These are phyloP conservation scores for Microascus cirrosus DNA, from an alignment of 2,329 filamentous ascomycete species.

Conservation along the genomic window DNA sequence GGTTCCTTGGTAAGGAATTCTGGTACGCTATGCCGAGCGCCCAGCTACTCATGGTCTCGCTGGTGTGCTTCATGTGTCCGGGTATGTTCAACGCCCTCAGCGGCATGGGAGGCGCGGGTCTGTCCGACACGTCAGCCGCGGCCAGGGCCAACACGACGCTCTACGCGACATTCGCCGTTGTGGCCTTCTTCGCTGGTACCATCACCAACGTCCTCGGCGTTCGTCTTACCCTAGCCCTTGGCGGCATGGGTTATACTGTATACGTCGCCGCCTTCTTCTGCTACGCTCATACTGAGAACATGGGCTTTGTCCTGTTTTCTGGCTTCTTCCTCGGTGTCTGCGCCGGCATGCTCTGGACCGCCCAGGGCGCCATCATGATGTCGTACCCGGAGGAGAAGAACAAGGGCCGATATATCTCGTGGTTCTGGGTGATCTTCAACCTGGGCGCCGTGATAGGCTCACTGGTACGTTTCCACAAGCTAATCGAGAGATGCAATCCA, in stretches of 20 bases:
- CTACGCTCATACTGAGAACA: slow-evolving; percentile 57
- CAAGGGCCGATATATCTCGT: slow-evolving; percentile 82
- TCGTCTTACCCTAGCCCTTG: slow-evolving; percentile 55
- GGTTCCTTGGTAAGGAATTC: slow-evolving; percentile 39
- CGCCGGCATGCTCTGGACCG: slow-evolving; percentile 71
- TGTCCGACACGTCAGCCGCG: slow-evolving; percentile 39
- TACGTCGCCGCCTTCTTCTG: slow-evolving; percentile 61
- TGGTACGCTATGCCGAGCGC: slow-evolving; percentile 66
- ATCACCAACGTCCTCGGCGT: slow-evolving; percentile 69
- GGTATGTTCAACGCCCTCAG: slow-evolving; percentile 62
- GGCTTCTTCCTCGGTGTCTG: slow-evolving; percentile 68
- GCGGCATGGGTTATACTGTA: slow-evolving; percentile 66
- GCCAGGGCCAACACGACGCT: slow-evolving; percentile 61
- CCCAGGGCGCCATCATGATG: slow-evolving; percentile 82
- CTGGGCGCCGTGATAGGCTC: slow-evolving; percentile 79
- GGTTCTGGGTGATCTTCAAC: slow-evolving; percentile 96
- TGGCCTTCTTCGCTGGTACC: slow-evolving; percentile 63
- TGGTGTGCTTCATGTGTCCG: slow-evolving; percentile 50
- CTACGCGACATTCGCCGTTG: slow-evolving; percentile 59
- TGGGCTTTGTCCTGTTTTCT: slow-evolving; percentile 65
- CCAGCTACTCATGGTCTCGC: slow-evolving; percentile 57
- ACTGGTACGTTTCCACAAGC: slow-evolving; percentile 25
- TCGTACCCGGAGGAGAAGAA: slow-evolving; percentile 70
- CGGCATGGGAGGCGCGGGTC: slow-evolving; percentile 55
- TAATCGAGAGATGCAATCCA: not conserved